Conservation (phyloP, 1,284 basidiomycete genomes). For the Coniferiporia sulphurascens region DNA sequence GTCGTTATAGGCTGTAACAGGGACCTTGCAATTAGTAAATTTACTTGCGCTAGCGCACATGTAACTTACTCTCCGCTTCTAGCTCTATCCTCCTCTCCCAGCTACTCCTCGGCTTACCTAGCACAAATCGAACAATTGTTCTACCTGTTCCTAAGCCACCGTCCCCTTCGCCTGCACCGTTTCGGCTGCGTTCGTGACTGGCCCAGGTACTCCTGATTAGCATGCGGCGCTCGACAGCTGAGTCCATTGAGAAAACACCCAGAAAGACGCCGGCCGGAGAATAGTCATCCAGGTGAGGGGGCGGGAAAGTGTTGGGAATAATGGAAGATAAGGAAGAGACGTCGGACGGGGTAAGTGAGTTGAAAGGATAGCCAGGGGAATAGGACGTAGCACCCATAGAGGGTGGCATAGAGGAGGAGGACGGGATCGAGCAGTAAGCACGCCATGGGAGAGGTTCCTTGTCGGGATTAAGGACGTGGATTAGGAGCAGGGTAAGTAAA, state of each 20-base stretch:
- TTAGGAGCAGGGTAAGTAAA: conserved; percentile 76
- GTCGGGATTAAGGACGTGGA: conserved; percentile 93
- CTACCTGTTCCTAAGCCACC: conserved; percentile 76
- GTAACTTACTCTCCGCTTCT: conserved; percentile 84
- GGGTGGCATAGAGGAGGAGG: conserved; percentile 37
- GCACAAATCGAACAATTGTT: conserved; percentile 86
- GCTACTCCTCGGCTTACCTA: conserved; percentile 79
- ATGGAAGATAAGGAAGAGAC: conserved; percentile 30
- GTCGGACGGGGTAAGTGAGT: conserved; percentile 35
- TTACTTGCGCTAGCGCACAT: conserved; percentile 5
- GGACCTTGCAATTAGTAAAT: conserved; percentile 2
- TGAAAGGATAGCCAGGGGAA: conserved; percentile 33
- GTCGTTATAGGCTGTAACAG: conserved; percentile 74
- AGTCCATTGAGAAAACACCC: conserved; percentile 90
- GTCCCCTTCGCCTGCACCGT: conserved; percentile 65
- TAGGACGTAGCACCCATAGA: conserved; percentile 32
- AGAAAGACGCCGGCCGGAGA: conserved; percentile 87
- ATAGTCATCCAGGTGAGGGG: conserved; percentile 63
- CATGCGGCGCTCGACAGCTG: conserved; percentile 81
- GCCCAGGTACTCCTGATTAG: conserved; percentile 90
- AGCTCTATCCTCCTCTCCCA: conserved; percentile 78
- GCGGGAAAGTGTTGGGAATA: conserved; percentile 47
- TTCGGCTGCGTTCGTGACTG: conserved; percentile 72
- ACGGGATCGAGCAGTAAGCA: conserved; percentile 76
- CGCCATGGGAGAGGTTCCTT: conserved; percentile 94